Percentiles rank a stretch among this genome's conserved stretches.
phyloP scores from a whole-genome alignment of 2,329 filamentous ascomycete species.

The Cryphonectria naterciae region DNA sequence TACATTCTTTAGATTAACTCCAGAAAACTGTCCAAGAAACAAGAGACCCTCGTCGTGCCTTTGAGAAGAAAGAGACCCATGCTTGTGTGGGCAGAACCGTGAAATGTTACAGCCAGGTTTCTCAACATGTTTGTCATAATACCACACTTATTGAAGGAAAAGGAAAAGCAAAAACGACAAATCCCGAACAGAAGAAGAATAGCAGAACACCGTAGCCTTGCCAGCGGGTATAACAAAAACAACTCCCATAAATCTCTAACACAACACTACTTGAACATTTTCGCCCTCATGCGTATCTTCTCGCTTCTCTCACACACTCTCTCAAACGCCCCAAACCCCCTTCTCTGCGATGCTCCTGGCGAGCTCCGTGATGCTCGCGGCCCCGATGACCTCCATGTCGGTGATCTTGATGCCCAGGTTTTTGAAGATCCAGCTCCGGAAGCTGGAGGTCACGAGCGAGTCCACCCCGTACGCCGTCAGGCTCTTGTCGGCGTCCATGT shows the following conservation, averaged over 20 bases:
- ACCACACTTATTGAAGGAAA: background rate
- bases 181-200: background rate
- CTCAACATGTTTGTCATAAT: background rate
- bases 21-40: no score
- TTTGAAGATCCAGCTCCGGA: slow-evolving; percentile 55
- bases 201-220: background rate
- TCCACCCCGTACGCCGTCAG: slow-evolving; percentile 50
- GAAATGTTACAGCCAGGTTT: background rate
- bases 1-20: no score
- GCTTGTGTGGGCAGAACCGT: no score
- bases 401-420: slow-evolving; percentile 48
- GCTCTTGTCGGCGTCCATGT: slow-evolving; percentile 50
- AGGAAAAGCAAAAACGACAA: background rate
- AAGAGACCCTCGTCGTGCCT: no score
- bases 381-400: slow-evolving; percentile 49
- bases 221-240: background rate
- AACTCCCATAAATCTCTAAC: background rate
- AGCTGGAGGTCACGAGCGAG: slow-evolving; percentile 54
- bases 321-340: slow-evolving; percentile 18
- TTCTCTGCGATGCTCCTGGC: slow-evolving; percentile 25
- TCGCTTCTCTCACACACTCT: background rate
- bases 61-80: no score
- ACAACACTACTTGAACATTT: background rate
- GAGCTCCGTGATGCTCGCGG: slow-evolving; percentile 27
- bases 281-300: background rate